These are phyloP conservation scores for Solanum pennellii DNA, from an alignment of 257 asterid genomes.

Conservation along the genomic window DNA sequence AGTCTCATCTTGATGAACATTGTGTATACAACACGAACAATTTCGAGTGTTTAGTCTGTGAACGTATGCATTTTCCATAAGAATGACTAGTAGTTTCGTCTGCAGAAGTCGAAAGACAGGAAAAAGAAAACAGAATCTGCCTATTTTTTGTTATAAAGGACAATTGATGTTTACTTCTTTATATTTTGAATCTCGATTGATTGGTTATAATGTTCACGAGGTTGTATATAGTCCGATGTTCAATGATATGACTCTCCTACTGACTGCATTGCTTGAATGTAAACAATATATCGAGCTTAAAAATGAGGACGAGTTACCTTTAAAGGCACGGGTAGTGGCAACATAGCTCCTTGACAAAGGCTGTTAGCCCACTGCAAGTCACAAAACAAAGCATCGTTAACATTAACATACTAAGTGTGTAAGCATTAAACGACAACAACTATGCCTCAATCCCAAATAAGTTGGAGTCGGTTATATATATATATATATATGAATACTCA, in stretches of 20 bases:
- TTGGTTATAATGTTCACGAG: not conserved
- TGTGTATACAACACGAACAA: not conserved
- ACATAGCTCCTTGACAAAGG: conserved; percentile 78
- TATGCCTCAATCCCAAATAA: not conserved
- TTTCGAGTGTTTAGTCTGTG: not conserved
- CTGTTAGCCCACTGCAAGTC: conserved; percentile 87
- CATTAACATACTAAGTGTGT: not conserved
- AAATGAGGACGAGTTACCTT: conserved; percentile 38
- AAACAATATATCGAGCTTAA: not conserved
- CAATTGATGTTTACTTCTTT: not conserved
- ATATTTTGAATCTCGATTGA: not conserved
- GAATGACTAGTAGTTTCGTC: not conserved
- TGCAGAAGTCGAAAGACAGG: not conserved
- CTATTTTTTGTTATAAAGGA: not conserved
- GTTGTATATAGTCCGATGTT: not conserved
- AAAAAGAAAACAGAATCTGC: not conserved
- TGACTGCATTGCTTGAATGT: not conserved
- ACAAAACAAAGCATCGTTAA: not conserved
- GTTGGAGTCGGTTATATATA: not conserved
- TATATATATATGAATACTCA: not conserved
- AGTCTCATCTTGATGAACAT: not conserved
- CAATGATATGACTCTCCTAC: not conserved
- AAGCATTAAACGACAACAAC: not conserved
- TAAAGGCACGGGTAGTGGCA: conserved; percentile 84
- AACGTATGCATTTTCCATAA: not conserved